phyloP scores from a whole-genome alignment of 306 rosid species.

The Chamaecrista fasciculata region DNA sequence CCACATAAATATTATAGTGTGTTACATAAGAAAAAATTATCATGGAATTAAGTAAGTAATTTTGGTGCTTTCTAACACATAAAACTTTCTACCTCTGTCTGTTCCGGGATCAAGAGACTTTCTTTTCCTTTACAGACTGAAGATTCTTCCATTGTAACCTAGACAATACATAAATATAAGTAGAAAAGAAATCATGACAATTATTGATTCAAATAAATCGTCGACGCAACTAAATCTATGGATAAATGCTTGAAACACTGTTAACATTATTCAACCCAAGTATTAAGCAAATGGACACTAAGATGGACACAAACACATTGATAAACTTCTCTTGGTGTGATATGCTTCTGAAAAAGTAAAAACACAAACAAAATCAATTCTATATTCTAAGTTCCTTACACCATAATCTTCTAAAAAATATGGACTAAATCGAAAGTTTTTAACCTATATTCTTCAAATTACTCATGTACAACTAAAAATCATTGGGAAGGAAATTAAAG shows the following conservation, averaged over 20 bases:
- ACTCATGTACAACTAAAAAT: too few relatives aligned
- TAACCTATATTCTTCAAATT: too few relatives aligned
- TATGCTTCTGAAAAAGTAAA: too few relatives aligned
- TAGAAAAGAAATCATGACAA: conserved; percentile 9
- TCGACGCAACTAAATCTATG: neutral
- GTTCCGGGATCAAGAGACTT: conserved; percentile 69
- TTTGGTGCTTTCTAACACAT: conserved; percentile 16
- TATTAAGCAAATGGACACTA: too few relatives aligned
- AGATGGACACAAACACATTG: too few relatives aligned
- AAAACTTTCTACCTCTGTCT: conserved; percentile 51
- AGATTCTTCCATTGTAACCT: conserved; percentile 63
- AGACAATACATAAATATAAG: conserved; percentile 14
- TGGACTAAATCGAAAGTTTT: too few relatives aligned
- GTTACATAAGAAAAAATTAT: conserved; percentile 4
- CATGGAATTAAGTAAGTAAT: neutral
- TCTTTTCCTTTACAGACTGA: conserved; percentile 67
- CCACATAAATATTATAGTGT: neutral
- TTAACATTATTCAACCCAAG: conserved; percentile 2
- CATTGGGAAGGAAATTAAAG: too few relatives aligned
- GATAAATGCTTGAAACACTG: conserved; percentile 9
- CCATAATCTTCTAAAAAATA: too few relatives aligned
- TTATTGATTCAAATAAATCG: neutral
- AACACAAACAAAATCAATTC: too few relatives aligned
- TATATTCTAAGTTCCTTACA: too few relatives aligned
- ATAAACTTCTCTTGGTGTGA: too few relatives aligned